Evolutionary conservation across 2,329 filamentous ascomycete genomes (phyloP), one percentile per base, ranked within the genome.

Genomic region (Chrysoporthe cubensis): DNA sequence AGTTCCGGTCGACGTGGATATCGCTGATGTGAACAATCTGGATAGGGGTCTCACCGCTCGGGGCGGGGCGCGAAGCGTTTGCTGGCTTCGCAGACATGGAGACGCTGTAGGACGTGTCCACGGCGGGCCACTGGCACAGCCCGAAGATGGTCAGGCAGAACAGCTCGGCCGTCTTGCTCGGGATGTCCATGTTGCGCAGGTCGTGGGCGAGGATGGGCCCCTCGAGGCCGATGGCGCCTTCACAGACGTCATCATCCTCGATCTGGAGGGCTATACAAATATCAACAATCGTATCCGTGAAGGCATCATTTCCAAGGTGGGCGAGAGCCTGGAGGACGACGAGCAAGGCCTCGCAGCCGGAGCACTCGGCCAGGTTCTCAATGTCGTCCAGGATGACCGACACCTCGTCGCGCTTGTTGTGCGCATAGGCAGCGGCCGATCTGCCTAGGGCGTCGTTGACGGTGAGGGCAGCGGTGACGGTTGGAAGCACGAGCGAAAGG

Each of bases 1-100:
- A 89, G 13, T 81, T 78, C 6, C 81, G 82, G 70, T 89, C 87
- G 64, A 89, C 77, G 67, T 89, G 87, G 54, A 87, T 85, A 70
- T 89, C 87, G 14, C 84, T 87, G 74, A 85, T 85, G 72, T 89
- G 87, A 34, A 88, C 84, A 4, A 89, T 78, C 71, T 84, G 82
- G 70, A 88, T 73, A 6, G 85, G 83, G 5, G 77, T 71, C 73
- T 81, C 75, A 3, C 82, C 80, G 63, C 82, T 85, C 1, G 83
- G 77, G 1, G 66, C 54, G 18, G 81, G 79, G 16, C 82, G 79
- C 16, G 68, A 72, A 18, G 73, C 72, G 18, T 75, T 66, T 13
- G 54, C 59, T 8, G 80, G 78, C 69, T 82, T 82, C 8, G 78
- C 72, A 7, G 77, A 76, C 14, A 84, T 82, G 59, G 87, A 81